Conservation (phyloP, 192 early-diverging fungal species). For the Pilaira anomala region DNA sequence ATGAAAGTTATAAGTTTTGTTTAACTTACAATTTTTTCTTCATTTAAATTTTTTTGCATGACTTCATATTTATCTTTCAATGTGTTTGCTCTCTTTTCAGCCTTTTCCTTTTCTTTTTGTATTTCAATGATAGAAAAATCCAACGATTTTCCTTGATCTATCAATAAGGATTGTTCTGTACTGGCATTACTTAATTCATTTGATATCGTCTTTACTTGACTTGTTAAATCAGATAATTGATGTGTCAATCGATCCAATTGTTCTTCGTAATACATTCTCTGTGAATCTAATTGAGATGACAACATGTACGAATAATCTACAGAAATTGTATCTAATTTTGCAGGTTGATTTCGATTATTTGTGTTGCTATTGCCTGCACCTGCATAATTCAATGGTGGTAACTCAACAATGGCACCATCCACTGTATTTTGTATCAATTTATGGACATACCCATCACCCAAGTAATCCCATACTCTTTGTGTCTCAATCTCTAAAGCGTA, state of each 20-base stretch:
- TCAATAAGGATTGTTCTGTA: not conserved
- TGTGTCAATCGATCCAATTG: slow-evolving; percentile 51
- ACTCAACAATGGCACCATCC: slow-evolving; percentile 91
- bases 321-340: slow-evolving; percentile 74
- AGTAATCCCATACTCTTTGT: slow-evolving; percentile 98
- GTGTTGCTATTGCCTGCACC: not conserved
- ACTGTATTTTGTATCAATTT: slow-evolving; percentile 86
- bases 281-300: slow-evolving; percentile 82
- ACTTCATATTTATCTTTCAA: slow-evolving; percentile 50
- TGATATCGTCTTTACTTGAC: slow-evolving; percentile 27
- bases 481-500: slow-evolving; percentile 93
- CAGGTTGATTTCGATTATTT: slow-evolving; percentile 14
- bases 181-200: not conserved
- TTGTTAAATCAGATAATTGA: slow-evolving; percentile 46
- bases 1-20: slow-evolving; percentile 25
- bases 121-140: slow-evolving; percentile 15
- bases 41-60: slow-evolving; percentile 58
- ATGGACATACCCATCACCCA: slow-evolving; percentile 95
- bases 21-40: slow-evolving; percentile 71
- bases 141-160: not conserved
- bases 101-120: slow-evolving; percentile 44
- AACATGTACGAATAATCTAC: slow-evolving; percentile 83
- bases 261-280: slow-evolving; percentile 80
- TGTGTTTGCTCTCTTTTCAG: slow-evolving; percentile 58
- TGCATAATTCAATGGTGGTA: slow-evolving; percentile 48